Conservation (phyloP, 345 rosid genomes). For the Salix brachista region DNA sequence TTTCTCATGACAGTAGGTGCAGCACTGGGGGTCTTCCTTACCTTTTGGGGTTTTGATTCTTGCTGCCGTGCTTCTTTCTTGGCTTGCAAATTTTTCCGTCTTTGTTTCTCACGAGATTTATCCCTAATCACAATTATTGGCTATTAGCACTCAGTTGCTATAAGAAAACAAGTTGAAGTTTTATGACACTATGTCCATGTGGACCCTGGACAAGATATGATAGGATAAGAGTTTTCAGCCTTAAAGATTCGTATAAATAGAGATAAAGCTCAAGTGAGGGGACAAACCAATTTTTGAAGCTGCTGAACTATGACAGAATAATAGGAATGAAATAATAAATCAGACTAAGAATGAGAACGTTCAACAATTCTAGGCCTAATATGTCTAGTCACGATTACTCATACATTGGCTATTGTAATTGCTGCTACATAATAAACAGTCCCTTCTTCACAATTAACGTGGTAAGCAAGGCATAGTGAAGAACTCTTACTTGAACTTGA, state of each 20-base stretch:
- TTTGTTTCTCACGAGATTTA: constrained; percentile 79
- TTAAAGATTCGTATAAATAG: background rate
- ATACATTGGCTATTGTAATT: background rate
- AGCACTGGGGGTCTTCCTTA: constrained; percentile 31
- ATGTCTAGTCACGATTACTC: background rate
- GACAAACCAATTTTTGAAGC: background rate
- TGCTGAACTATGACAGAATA: too few relatives aligned
- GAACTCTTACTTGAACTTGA: constrained; percentile 66
- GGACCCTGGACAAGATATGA: background rate
- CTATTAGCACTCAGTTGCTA: background rate
- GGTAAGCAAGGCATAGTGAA: background rate
- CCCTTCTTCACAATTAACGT: background rate
- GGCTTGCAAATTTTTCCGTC: constrained; percentile 54
- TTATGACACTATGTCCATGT: background rate
- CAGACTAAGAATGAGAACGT: background rate
- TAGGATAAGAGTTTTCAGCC: background rate
- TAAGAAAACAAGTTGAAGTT: background rate
- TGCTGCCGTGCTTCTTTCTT: constrained; percentile 51
- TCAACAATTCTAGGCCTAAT: background rate
- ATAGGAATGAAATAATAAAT: background rate
- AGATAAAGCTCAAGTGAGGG: background rate
- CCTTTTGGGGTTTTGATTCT: constrained; percentile 43
- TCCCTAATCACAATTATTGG: constrained; percentile 46
- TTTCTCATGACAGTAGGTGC: constrained; percentile 38
- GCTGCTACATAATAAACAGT: background rate